Base-by-base conservation (phyloP, 352 stramenopile species). In the Globisporangium cylindrosporum region DNA sequence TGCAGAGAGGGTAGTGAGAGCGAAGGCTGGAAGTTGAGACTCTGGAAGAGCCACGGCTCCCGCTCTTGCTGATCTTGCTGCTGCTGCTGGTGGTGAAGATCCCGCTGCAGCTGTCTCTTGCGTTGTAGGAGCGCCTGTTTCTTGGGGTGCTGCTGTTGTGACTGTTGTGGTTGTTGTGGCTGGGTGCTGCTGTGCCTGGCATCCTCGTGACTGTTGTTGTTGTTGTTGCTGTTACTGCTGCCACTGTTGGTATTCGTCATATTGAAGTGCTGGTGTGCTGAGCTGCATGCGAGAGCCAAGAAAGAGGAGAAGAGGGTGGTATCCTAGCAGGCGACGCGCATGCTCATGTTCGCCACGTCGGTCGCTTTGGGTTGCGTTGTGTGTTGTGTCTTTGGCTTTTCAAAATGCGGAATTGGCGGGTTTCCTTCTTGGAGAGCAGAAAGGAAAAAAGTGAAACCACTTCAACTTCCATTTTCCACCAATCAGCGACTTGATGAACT, bases 21-120 rank as follows among this genome's bases (percentile, higher is more conserved):
- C n/a, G 64, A 72, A 1, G 62, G 72, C 10, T 70, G 59, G 29
- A 86, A 69, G 34, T 76, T 81, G 10, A 82, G 60, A 59, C 82
- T 92, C 62, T 91, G 84, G 74, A 91, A 92, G 24, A 92, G 72
- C 84, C 84, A 92, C 14, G 82, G 82, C 62, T 92, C 76, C 49
- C 84, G 73, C 12, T 79, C 38, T 3, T 22, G 38, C 1, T 58
- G 71, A 1, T 58, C 61, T 22, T 73, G 71, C 9, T 59, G 25
- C 14, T 59, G 54, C 3, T 22, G 38, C 2, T 60, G 55, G 1
- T 60, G 27, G 18, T 22, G 41, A 20, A 10, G 15, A 34, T 25
- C 54, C 32, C 25, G 55, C 22, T 76, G 58, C 49, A 69, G 69
- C 57, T 73, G 71, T 25, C 66, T 36, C 62, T 64, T 67, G 57